Base-by-base conservation (phyloP, 2,329 filamentous ascomycete genomes). In the Curvularia spicifera region DNA sequence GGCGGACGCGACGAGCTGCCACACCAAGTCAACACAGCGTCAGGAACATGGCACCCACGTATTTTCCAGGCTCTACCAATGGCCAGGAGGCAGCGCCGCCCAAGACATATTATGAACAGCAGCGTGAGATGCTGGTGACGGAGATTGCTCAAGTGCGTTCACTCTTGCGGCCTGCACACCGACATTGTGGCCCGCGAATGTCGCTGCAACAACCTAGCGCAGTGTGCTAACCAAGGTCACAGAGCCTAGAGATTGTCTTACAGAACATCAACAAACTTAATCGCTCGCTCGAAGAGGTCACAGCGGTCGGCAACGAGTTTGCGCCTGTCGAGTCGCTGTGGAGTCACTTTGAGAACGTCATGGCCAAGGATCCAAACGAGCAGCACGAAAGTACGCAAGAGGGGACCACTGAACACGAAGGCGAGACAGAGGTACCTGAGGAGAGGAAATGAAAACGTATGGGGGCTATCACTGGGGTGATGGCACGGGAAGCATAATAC, bases 261-360 rank as follows among this genome's bases (percentile, higher is more conserved):
- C 91, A 93, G 70, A 97, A 97, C 72, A 92, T 98, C 78, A 99
- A 98, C 80, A 93, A 93, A 70, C 81, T 99, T 58, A 99, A 98
- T 76, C 88, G 94, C 33, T 94, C 90, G 39, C 82, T 99, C 18
- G 94, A 99, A 78, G 91, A 93, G 55, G 90, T 98, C 20, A 93
- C 96, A 59, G 89, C 92, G 46, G 94, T 99, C 51, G 95, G 95
- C 37, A 97, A 97, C 78, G 95, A 99, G 73, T 97, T 99, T 79
- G 89, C 91, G n/a, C 93, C 92, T 4, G 95, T 99, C 43, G 95
- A 99, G 78, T 93, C 92, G 29, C 84, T 99, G 15, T 99, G 95
- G 95, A 96, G 91, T 39, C 92, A 96, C 71, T 98, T 99, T 73
- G 95, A 99, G 80, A 91, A 89, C 66, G 93, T 98, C 68, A 98